phyloP scores from a whole-genome alignment of 257 asterid species.

The Penstemon eatonii region DNA sequence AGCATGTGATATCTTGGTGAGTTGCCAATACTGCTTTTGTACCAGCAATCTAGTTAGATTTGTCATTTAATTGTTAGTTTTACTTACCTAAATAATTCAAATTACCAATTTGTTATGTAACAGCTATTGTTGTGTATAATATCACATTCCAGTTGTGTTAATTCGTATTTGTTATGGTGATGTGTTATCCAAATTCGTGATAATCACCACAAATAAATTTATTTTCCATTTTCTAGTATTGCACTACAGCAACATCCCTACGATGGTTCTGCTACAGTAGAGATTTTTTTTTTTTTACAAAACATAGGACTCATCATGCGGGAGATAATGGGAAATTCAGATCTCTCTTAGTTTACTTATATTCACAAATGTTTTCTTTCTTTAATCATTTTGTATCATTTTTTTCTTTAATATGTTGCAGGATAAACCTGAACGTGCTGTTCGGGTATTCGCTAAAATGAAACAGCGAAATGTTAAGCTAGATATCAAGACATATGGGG shows the following conservation, averaged over 20 bases:
- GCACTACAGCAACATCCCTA: not conserved
- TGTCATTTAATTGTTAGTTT: constrained; percentile 12
- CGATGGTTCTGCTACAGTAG: constrained; percentile 19
- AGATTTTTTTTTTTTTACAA: no score
- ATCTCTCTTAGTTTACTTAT: not conserved
- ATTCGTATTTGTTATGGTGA: no score
- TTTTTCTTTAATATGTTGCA: constrained; percentile 42
- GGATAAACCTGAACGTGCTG: constrained; percentile 85
- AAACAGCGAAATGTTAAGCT: constrained; percentile 50
- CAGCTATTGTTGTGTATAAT: constrained; percentile 1
- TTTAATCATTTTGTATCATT: not conserved
- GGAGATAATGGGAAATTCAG: constrained; percentile 4
- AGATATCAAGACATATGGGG: constrained; percentile 73
- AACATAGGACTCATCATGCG: constrained; percentile 8
- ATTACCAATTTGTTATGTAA: constrained; percentile 2
- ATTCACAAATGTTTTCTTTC: no score
- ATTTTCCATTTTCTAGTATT: not conserved
- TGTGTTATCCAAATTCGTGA: not conserved
- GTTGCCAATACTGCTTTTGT: constrained; percentile 33
- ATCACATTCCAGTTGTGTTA: no score
- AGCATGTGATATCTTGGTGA: constrained; percentile 84
- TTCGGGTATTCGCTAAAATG: constrained; percentile 60
- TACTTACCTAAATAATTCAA: constrained; percentile 9
- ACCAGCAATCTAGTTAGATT: not conserved
- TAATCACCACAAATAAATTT: constrained; percentile 9